Base-by-base conservation (phyloP, 2,329 filamentous ascomycete genomes). In the Cladosporium halotolerans region DNA sequence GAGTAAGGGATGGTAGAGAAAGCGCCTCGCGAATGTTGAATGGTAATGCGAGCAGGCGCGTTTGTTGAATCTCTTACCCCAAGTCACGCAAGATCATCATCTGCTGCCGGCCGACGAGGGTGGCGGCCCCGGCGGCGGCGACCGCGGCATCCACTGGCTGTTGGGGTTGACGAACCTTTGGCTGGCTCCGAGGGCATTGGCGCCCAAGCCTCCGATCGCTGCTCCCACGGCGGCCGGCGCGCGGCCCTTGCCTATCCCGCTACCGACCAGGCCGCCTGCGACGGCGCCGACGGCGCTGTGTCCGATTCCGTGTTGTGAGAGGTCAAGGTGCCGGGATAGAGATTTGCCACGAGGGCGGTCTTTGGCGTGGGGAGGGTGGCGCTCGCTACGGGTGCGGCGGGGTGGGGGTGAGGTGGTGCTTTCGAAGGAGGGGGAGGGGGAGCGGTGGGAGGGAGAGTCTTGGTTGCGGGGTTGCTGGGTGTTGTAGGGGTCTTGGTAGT, bases 111-210 rank as follows among this genome's bases (percentile, higher is more conserved):
- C n/a, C 16, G 36, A 23, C 38, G 40, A 34, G 31, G 23, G 43
- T 19, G 44, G 36, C 40, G 40, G 48, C 10, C 42, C 23, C n/a
- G 47, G 16, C 10, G 39, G 48, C 14, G 54, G 46, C 31, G 56
- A 36, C 13, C 48, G 38, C 7, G 46, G 43, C 14, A 14, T 19
- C 4, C 39, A 18, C 14, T 43, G 11, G 28, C 41, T 43, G 28
- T 14, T 47, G 45, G 42, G 45, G 46, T 53, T 34, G 36, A 61
- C 60, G 52, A 62, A 65, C 62, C 62, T 62, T 57, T 64, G 58
- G 52, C 63, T 62, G 50, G 60, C 61, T 62, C 64, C 61, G 52
- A 60, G 61, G 38, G 57, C 57, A 51, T 66, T 64, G 61, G 63
- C 66, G 45, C 60, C 59, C 16, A 63, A 45, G 44, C 61, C 63